Percentiles rank a stretch among this genome's conserved stretches.
These are phyloP conservation scores for Tricholoma sp. DNA, from an alignment of 768 basidiomycete species.

Conservation along the genomic window DNA sequence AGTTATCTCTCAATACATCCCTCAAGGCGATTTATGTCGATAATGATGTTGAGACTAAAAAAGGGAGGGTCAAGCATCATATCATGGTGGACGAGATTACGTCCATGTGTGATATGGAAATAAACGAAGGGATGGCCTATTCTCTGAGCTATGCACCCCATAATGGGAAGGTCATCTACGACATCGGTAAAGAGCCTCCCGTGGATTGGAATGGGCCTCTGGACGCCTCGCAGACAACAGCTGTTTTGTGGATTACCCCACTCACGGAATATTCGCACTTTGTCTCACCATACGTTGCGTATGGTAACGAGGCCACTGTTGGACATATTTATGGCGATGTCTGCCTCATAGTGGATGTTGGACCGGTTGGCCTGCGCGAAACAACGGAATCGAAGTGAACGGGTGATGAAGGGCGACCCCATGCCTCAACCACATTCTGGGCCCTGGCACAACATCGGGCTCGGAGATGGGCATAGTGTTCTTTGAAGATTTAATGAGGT, in stretches of 20 bases:
- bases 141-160: background rate
- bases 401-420: too few species aligned
- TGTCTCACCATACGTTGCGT: too few species aligned
- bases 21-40: slow-evolving; percentile 18
- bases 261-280: slow-evolving; percentile 7
- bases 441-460: too few species aligned
- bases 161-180: slow-evolving; percentile 1
- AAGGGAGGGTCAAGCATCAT: background rate
- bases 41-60: background rate
- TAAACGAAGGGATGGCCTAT: background rate
- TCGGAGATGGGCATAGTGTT: too few species aligned
- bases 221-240: background rate
- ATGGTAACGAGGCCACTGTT: too few species aligned
- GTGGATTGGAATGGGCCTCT: background rate
- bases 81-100: slow-evolving; percentile 2
- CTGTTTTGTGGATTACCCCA: slow-evolving; percentile 7
- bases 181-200: background rate
- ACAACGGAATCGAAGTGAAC: too few species aligned
- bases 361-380: too few species aligned
- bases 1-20: slow-evolving; percentile 11
- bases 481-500: too few species aligned
- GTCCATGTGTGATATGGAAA: background rate
- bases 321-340: too few species aligned
- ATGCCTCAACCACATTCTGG: too few species aligned
- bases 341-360: too few species aligned